A percentile compares a stretch with the other conserved stretches of the same genome.
Evolutionary conservation across 768 basidiomycete genomes (phyloP).

Genomic region (Megacollybia marginata): DNA sequence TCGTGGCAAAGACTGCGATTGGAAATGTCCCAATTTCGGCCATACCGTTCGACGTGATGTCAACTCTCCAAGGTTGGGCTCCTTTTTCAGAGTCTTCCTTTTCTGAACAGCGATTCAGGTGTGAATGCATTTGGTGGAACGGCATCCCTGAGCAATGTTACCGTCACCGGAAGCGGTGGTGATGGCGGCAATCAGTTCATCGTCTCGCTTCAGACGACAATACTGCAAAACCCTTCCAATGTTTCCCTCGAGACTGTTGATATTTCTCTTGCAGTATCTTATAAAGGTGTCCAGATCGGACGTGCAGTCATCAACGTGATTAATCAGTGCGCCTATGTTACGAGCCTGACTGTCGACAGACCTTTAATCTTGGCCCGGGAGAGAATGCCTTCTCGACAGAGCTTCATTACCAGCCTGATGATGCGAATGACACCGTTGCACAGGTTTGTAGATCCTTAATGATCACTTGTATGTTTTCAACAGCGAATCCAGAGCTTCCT

Average conservation of each 20-base stretch:
- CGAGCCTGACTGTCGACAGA: slow-evolving; percentile 21
- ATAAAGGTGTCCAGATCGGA: slow-evolving; percentile 48
- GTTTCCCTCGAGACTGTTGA: slow-evolving; percentile 52
- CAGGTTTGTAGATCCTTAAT: slow-evolving; percentile 24
- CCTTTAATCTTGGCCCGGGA: slow-evolving; percentile 53
- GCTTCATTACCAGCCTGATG: slow-evolving; percentile 60
- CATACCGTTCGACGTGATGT: slow-evolving; percentile 55
- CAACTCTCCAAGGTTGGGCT: slow-evolving; percentile 41
- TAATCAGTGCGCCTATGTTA: slow-evolving; percentile 10
- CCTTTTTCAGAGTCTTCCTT: background rate
- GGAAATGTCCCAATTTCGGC: slow-evolving; percentile 60
- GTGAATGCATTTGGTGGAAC: slow-evolving; percentile 52
- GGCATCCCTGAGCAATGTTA: slow-evolving; percentile 47
- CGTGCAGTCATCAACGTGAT: slow-evolving; percentile 51
- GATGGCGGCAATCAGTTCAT: slow-evolving; percentile 53
- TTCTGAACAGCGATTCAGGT: slow-evolving; percentile 24
- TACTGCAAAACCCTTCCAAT: slow-evolving; percentile 61
- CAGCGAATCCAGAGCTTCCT: slow-evolving; percentile 38
- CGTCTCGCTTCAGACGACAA: slow-evolving; percentile 47
- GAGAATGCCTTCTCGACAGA: slow-evolving; percentile 44
- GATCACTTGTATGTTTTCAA: background rate
- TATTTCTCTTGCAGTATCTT: slow-evolving; percentile 52
- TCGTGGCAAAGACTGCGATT: slow-evolving; percentile 53
- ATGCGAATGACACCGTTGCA: slow-evolving; percentile 61
- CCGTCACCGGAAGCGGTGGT: slow-evolving; percentile 60